Conservation (phyloP, 2,329 filamentous ascomycete genomes). For the Xylariaceae sp. region DNA sequence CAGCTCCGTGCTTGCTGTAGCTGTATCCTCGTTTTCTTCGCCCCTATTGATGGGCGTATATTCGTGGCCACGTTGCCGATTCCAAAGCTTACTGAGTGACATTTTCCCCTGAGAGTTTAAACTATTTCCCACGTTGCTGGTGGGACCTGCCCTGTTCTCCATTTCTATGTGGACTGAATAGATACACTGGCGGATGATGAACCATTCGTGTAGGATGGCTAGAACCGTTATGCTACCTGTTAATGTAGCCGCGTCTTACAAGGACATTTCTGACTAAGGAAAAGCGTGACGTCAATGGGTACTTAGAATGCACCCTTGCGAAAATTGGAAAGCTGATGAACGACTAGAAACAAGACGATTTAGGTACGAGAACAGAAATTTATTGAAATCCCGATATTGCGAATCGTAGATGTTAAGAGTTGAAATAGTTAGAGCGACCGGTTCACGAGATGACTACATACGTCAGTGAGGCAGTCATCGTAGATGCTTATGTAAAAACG, state of each 20-base stretch:
- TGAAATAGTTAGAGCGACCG: not conserved
- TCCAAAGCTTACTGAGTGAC: slow-evolving; percentile 17
- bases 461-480: not conserved
- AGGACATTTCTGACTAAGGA: not conserved
- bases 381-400: not conserved
- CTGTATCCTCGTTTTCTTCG: slow-evolving; percentile 11
- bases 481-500: not conserved
- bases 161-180: not conserved
- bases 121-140: slow-evolving; percentile 6
- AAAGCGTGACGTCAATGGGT: not conserved
- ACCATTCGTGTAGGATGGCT: too few species aligned
- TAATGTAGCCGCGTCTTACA: not conserved
- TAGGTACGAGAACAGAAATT: not conserved
- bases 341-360: not conserved
- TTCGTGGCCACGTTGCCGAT: slow-evolving; percentile 9
- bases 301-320: not conserved
- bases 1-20: slow-evolving; percentile 9
- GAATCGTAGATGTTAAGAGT: not conserved
- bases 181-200: too few species aligned
- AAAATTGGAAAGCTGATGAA: not conserved
- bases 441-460: not conserved
- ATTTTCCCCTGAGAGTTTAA: slow-evolving; percentile 4
- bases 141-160: not conserved
- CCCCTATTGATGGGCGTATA: slow-evolving; percentile 16
- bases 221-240: not conserved